These are phyloP conservation scores for Ormosia semicastrata DNA, from an alignment of 306 rosid genomes.

Conservation along the genomic window DNA sequence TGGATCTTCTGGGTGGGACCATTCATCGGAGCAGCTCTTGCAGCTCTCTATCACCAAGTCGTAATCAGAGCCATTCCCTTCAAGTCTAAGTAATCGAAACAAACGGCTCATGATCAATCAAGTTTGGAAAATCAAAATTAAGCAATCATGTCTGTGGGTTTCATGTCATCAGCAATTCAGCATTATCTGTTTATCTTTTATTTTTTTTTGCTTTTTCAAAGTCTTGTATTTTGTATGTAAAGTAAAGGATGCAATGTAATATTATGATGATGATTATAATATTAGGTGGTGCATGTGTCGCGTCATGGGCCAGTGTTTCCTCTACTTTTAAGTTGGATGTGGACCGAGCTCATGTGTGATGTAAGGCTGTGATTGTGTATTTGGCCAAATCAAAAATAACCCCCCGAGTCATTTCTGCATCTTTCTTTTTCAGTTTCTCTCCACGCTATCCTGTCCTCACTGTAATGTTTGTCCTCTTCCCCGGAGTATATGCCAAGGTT, in stretches of 20 bases:
- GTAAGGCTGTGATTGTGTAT: constrained; percentile 39
- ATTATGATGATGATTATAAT: neutral
- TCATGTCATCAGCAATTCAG: neutral
- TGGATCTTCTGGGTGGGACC: constrained; percentile 65
- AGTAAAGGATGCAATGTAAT: constrained; percentile 36
- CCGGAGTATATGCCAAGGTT: constrained; percentile 2
- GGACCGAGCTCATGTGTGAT: constrained; percentile 39
- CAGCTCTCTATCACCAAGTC: constrained; percentile 49
- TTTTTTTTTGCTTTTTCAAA: neutral
- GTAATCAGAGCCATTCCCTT: constrained; percentile 61
- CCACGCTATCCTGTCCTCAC: neutral
- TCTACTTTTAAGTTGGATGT: constrained; percentile 37
- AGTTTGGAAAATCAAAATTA: neutral
- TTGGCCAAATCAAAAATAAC: constrained; percentile 30
- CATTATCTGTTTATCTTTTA: neutral
- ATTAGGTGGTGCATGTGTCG: constrained; percentile 27
- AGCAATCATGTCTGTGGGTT: constrained; percentile 31
- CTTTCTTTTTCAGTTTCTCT: neutral
- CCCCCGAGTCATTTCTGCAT: constrained; percentile 5
- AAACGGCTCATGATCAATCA: constrained; percentile 7
- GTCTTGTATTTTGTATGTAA: constrained; percentile 24
- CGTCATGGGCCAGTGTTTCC: constrained; percentile 34
- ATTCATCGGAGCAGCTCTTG: constrained; percentile 53
- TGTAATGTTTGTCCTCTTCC: constrained; percentile 25
- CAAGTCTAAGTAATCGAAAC: constrained; percentile 43